Conservation (phyloP, 108 stramenopile species). For the Cylindrotheca closterium region DNA sequence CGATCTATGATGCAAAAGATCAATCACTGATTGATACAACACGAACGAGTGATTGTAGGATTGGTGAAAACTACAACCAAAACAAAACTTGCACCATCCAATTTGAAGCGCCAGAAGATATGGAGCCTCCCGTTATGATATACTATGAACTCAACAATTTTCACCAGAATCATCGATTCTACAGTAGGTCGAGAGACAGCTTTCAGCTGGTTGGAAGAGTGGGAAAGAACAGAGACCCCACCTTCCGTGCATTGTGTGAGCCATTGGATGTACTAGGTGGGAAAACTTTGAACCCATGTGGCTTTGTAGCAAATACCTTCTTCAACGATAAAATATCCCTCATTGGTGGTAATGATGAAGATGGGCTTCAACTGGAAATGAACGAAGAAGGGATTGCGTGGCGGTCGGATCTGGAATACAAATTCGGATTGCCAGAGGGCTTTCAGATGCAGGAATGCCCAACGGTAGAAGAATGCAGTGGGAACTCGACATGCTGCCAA, state of each 20-base stretch:
- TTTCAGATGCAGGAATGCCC: constrained; percentile 62
- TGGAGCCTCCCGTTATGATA: constrained; percentile 90
- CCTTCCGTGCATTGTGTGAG: constrained; percentile 36
- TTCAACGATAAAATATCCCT: constrained; percentile 93
- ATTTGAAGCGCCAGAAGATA: constrained; percentile 56
- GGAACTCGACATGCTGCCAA: constrained; percentile 44
- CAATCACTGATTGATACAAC: constrained; percentile 17
- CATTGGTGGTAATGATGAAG: constrained; percentile 38
- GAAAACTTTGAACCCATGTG: constrained; percentile 92
- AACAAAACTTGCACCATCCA: constrained; percentile 34
- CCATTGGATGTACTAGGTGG: constrained; percentile 63
- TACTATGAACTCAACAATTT: constrained; percentile 97
- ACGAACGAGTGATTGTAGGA: constrained; percentile 31
- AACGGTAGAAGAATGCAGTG: constrained; percentile 32
- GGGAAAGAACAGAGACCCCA: constrained; percentile 12
- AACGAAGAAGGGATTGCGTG: constrained; percentile 94
- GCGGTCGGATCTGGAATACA: constrained; percentile 88
- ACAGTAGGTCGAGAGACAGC: constrained; percentile 54
- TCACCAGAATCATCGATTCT: constrained; percentile 97
- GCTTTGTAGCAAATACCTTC: constrained; percentile 96
- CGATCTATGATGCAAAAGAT: constrained; percentile 51
- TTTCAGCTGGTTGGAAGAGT: constrained; percentile 49
- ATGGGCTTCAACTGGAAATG: constrained; percentile 41
- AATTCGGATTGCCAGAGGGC: constrained; percentile 82
- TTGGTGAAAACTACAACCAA: constrained; percentile 40